Percentiles rank a stretch among this genome's conserved stretches.
Conservation (phyloP, 139 green algal genomes). For the Desmodesmus armatus region DNA sequence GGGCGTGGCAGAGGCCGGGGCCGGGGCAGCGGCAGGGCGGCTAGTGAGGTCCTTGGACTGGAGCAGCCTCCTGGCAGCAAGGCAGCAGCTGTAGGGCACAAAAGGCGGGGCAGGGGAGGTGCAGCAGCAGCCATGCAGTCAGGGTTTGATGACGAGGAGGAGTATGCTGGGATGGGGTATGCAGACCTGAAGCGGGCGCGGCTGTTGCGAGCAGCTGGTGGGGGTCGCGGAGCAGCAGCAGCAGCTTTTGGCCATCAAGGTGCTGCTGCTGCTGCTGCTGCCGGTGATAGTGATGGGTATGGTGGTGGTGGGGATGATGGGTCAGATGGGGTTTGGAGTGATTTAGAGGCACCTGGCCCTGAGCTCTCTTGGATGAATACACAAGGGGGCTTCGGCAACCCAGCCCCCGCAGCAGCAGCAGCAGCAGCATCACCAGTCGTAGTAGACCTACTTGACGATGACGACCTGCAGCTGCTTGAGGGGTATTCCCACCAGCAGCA, state of each 20-base stretch:
- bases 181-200: not conserved
- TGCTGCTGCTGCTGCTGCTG: not conserved
- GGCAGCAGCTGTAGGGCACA: not conserved
- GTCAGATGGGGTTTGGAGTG: no score
- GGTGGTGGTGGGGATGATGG: no score
- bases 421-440: no score
- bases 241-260: not conserved
- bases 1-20: not conserved
- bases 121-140: slow-evolving; percentile 1
- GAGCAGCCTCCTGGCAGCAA: not conserved
- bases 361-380: no score
- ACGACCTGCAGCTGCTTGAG: no score
- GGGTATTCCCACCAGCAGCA: no score
- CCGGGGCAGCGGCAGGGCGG: not conserved
- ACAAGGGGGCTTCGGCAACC: no score
- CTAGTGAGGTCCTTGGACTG: not conserved
- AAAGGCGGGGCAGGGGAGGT: not conserved
- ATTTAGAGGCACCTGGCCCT: no score
- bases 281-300: no score
- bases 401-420: no score
- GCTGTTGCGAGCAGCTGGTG: not conserved
- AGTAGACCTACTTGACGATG: no score
- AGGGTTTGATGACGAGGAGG: not conserved
- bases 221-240: not conserved
- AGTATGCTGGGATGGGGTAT: not conserved